Evolutionary conservation across 495 filamentous ascomycete species (phyloP), one percentile per base, ranked within the genome.

Genomic region (Xylaria palmicola): DNA sequence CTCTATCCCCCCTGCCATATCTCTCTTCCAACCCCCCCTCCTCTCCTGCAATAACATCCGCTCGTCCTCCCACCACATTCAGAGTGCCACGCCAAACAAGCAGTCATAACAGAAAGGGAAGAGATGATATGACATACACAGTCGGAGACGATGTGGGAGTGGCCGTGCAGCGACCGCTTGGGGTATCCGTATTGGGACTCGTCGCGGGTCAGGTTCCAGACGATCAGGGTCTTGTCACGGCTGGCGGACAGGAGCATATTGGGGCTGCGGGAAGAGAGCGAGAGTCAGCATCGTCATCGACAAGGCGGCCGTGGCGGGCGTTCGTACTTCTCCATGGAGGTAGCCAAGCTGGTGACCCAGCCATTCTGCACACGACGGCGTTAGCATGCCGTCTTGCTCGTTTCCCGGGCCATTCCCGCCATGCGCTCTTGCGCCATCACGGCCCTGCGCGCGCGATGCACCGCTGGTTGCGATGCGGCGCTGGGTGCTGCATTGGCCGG

Each of bases 101-200:
- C 59, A 65, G 56, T 61, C 30, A 32, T 34, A 43, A 24, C 57
- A 56, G 17, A 4, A 13, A n/a, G 39, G 5, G 24, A 44, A 60
- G 17, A 56, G 36, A 62, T 27, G 29, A 4, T 1, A 9, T 13
- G 68, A 84, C 91, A 71, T 94, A 98, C 94, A 83, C 94, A 99
- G 88, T 99, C 94, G 75, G 94, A 99, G 77, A 99, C 94, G 79
- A 99, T 98, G 88, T 99, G 94, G 67, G 91, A 96, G 86, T 99
- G 94, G 74, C 94, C 94, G 83, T 96, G 88, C 62, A 99, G 91
- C 73, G 89, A 91, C 79, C 94, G 90, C 87, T 98, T 98, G 74
- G 94, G 94, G 87, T 96, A 96, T 70, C 94, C 94, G 83, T 97
- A 98, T 71, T 88, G 86, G 77, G 88, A 86, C 81, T 98, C 94